Evolutionary conservation across 108 stramenopile species (phyloP).

Genomic region (Conticribra guillardii): DNA sequence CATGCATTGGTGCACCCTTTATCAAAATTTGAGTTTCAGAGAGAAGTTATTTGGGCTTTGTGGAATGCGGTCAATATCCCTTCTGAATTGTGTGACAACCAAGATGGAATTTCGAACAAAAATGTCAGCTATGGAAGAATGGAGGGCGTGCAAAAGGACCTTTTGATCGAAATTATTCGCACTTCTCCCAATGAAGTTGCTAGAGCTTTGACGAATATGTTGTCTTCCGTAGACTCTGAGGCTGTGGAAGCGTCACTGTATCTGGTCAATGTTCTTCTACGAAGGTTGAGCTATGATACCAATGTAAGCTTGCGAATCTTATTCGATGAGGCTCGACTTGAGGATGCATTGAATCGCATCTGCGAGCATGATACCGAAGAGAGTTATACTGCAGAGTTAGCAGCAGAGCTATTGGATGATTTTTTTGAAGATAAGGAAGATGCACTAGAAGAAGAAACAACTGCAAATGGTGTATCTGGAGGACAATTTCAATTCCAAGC

Average conservation of each 20-base stretch:
- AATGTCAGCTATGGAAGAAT: background rate
- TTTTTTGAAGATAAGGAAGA: conserved; percentile 34
- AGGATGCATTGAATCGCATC: conserved; percentile 37
- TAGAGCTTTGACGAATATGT: conserved; percentile 17
- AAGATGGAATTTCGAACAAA: background rate
- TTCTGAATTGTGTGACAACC: background rate
- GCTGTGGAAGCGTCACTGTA: conserved; percentile 15
- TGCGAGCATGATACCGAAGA: conserved; percentile 42
- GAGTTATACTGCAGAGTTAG: conserved; percentile 34
- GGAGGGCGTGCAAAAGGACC: background rate
- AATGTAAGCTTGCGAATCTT: conserved; percentile 1
- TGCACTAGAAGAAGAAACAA: conserved; percentile 5
- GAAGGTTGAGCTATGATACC: background rate
- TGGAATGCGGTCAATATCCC: conserved; percentile 29
- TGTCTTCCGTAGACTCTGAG: conserved; percentile 23
- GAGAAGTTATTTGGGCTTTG: conserved; percentile 38
- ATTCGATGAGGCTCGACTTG: conserved; percentile 45
- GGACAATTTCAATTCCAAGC: conserved; percentile 33
- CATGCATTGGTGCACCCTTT: conserved; percentile 8
- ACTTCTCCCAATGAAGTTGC: conserved; percentile 16
- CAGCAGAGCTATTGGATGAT: conserved; percentile 34
- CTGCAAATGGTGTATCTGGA: conserved; percentile 3
- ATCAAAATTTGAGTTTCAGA: conserved; percentile 28
- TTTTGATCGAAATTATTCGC: conserved; percentile 9
- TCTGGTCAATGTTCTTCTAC: conserved; percentile 31